These are phyloP conservation scores for Vanderwaltozyma yarrowii DNA, from an alignment of 805 yeast genomes.

Conservation along the genomic window DNA sequence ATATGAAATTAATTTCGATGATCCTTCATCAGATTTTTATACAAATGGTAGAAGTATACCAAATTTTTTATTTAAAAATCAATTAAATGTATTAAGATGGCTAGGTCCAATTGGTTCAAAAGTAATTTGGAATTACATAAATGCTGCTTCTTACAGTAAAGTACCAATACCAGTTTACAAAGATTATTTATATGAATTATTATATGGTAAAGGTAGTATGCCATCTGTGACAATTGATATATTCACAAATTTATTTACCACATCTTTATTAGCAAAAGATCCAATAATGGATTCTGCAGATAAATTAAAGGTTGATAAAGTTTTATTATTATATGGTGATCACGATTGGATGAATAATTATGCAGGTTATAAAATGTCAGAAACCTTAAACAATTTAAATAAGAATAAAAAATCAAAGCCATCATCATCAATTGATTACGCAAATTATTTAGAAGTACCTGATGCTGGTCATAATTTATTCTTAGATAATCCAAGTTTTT, in stretches of 20 bases:
- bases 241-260: conserved; percentile 24
- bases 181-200: conserved; percentile 16
- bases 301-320: conserved; percentile 27
- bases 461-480: conserved; percentile 71
- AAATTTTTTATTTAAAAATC: conserved; percentile 23
- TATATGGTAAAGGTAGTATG: conserved; percentile 10
- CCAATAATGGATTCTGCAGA: conserved; percentile 54
- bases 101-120: conserved; percentile 35
- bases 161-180: conserved; percentile 20
- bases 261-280: conserved; percentile 42
- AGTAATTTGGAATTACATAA: conserved; percentile 27
- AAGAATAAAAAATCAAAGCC: conserved; percentile 1
- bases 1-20: conserved; percentile 30
- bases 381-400: conserved; percentile 7
- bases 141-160: conserved; percentile 21
- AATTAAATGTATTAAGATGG: conserved; percentile 40
- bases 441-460: conserved; percentile 18
- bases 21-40: conserved; percentile 32
- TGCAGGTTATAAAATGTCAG: conserved; percentile 34
- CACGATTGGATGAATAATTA: conserved; percentile 63
- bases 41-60: conserved; percentile 25
- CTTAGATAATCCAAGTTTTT: conserved; percentile 50
- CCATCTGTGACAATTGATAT: conserved; percentile 14
- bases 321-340: conserved; percentile 48
- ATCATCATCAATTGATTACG: background rate